phyloP scores from a whole-genome alignment of 495 filamentous ascomycete species.

The Penicillium dipodomyicola region DNA sequence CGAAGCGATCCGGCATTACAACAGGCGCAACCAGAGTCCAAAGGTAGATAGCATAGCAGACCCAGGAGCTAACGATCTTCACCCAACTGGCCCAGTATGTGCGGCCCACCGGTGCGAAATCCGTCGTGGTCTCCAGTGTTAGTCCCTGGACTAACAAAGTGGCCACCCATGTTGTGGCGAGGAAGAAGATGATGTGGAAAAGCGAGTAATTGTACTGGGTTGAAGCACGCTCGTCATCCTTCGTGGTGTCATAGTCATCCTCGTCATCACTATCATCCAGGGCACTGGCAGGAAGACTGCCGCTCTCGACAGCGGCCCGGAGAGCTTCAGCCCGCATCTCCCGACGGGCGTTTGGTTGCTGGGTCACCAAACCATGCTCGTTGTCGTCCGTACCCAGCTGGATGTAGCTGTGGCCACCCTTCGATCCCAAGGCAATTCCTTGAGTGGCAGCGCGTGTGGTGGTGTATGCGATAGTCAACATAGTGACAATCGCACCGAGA shows the following conservation, averaged over 20 bases:
- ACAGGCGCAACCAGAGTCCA: constrained; percentile 92
- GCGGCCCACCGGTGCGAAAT: constrained; percentile 87
- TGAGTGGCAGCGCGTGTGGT: constrained; percentile 96
- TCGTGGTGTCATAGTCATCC: constrained; percentile 54
- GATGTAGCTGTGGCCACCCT: constrained; percentile 58
- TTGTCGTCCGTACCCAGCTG: constrained; percentile 65
- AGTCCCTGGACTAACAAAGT: constrained; percentile 86
- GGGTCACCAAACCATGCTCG: constrained; percentile 84
- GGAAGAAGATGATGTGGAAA: constrained; percentile 97
- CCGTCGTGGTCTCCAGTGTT: constrained; percentile 58
- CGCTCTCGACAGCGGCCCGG: constrained; percentile 86
- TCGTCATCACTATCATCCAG: constrained; percentile 75
- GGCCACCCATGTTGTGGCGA: constrained; percentile 93
- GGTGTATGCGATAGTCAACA: constrained; percentile 96
- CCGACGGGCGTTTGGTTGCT: constrained; percentile 74
- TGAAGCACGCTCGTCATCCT: constrained; percentile 81
- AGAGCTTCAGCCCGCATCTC: constrained; percentile 93
- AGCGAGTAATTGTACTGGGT: constrained; percentile 96
- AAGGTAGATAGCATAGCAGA: constrained; percentile 89
- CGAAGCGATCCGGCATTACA: constrained; percentile 83
- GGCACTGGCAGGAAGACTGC: constrained; percentile 86
- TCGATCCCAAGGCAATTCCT: constrained; percentile 74
- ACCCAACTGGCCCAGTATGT: constrained; percentile 99
- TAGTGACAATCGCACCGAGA: constrained; percentile 90
- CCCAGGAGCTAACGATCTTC: constrained; percentile 97